Evolutionary conservation across 208 protist species (phyloP).

Genomic region (Trypanosoma melophagium): DNA sequence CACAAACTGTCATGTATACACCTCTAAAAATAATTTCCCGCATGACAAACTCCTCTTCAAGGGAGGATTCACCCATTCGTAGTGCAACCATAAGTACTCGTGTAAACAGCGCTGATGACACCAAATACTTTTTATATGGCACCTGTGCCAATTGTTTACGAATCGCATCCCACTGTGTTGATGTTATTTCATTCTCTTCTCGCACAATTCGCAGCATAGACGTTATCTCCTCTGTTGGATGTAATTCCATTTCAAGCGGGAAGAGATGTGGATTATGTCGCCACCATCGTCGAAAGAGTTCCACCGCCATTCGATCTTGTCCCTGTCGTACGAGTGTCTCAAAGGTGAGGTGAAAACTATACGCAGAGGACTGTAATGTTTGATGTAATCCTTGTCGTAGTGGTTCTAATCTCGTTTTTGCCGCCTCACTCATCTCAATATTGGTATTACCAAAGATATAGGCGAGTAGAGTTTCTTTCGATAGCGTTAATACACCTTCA

Average conservation of each 20-base stretch:
- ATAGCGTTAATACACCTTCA: neutral
- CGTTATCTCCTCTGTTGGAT: slow-evolving; percentile 24
- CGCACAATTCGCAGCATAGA: slow-evolving; percentile 1
- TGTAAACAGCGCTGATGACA: slow-evolving; percentile 44
- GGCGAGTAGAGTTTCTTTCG: slow-evolving; percentile 4
- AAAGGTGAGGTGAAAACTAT: slow-evolving; percentile 58
- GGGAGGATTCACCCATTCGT: slow-evolving; percentile 7
- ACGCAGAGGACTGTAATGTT: slow-evolving; percentile 43
- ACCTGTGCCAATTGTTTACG: slow-evolving; percentile 21
- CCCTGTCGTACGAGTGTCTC: slow-evolving; percentile 37
- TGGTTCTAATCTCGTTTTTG: slow-evolving; percentile 1
- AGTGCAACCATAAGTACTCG: slow-evolving; percentile 52
- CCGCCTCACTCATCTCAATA: neutral
- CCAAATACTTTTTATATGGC: slow-evolving; percentile 36
- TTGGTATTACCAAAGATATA: slow-evolving; percentile 6
- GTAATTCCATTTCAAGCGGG: slow-evolving; percentile 46
- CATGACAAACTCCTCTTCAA: slow-evolving; percentile 30
- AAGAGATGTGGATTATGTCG: slow-evolving; percentile 65
- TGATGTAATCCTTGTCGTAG: slow-evolving; percentile 20
- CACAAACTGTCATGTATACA: slow-evolving; percentile 21
- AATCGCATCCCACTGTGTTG: slow-evolving; percentile 19
- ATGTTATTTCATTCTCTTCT: neutral
- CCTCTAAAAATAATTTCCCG: slow-evolving; percentile 22
- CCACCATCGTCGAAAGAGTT: slow-evolving; percentile 75
- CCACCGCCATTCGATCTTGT: slow-evolving; percentile 33